Evolutionary conservation across 805 yeast genomes (phyloP).

Genomic region (Starmerella roubikii): DNA sequence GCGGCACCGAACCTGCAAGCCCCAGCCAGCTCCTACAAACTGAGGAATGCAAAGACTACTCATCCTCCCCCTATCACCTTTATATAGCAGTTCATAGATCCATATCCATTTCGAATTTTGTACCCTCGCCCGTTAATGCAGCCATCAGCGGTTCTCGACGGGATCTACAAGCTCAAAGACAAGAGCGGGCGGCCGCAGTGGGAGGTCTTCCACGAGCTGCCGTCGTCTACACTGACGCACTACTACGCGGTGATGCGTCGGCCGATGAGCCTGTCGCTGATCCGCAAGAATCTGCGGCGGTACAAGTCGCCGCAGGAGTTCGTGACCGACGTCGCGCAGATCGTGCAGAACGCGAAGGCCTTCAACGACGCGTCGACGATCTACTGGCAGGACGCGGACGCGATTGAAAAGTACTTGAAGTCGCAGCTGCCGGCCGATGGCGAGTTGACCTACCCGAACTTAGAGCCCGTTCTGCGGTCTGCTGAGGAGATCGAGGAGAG

Average conservation of each 20-base stretch:
- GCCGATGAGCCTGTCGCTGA: conserved; percentile 71
- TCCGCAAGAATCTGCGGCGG: conserved; percentile 42
- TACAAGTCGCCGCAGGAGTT: conserved; percentile 57
- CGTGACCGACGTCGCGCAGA: conserved; percentile 64
- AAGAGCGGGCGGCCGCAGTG: conserved; percentile 33
- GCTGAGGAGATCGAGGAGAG: conserved; percentile 27
- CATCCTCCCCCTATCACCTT: too few relatives aligned
- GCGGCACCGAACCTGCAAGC: too few relatives aligned
- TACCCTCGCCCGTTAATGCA: too few relatives aligned
- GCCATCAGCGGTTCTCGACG: conserved; percentile 22
- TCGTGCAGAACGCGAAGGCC: conserved; percentile 79
- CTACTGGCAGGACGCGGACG: conserved; percentile 55
- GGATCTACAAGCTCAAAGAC: conserved; percentile 24
- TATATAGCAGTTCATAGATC: too few relatives aligned
- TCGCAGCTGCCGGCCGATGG: conserved; percentile 35
- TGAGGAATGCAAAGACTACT: too few relatives aligned
- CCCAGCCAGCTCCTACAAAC: too few relatives aligned
- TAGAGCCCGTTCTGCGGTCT: conserved; percentile 49
- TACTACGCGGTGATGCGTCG: conserved; percentile 64
- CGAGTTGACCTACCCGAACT: conserved; percentile 40
- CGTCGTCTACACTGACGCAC: conserved; percentile 57
- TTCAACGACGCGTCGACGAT: conserved; percentile 60
- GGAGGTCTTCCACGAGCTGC: conserved; percentile 56
- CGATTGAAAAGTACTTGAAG: conserved; percentile 40
- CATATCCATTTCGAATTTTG: too few relatives aligned